These are phyloP conservation scores for Gnetum montanum DNA, from an alignment of 75 land plant species.

Conservation along the genomic window DNA sequence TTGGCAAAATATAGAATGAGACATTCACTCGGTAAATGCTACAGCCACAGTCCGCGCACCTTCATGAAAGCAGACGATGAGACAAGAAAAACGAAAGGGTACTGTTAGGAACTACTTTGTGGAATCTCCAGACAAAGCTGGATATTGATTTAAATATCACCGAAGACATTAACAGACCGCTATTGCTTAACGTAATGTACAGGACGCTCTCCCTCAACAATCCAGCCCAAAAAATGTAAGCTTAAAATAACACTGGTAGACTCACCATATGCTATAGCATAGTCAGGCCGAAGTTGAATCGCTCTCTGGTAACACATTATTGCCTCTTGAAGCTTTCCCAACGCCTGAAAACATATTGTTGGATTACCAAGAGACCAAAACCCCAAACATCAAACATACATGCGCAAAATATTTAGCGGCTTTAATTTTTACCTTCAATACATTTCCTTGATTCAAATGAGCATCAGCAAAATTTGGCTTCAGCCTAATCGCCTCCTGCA, in stretches of 20 bases:
- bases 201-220: not conserved
- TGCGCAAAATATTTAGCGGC: conserved; percentile 6
- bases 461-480: conserved; percentile 94
- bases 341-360: conserved; percentile 49
- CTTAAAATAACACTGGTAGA: not conserved
- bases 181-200: no score
- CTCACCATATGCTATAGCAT: conserved; percentile 93
- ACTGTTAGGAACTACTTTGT: conserved; percentile 8
- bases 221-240: no score
- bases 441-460: conserved; percentile 80
- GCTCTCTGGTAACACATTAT: conserved; percentile 79
- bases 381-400: conserved; percentile 5
- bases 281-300: conserved; percentile 70
- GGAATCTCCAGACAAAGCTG: not conserved
- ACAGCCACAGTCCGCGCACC: conserved; percentile 24
- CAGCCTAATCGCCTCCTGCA: conserved; percentile 80
- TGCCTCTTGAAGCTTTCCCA: conserved; percentile 91
- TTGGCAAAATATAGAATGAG: conserved; percentile 8
- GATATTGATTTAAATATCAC: conserved; percentile 6
- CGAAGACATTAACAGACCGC: conserved; percentile 4
- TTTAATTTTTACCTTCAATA: conserved; percentile 75
- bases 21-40: conserved; percentile 17
- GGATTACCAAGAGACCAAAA: conserved; percentile 4
- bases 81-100: conserved; percentile 14
- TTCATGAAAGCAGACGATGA: conserved; percentile 15